Conservation (phyloP, 2,329 filamentous ascomycete species). For the Mollisiaceae sp. region DNA sequence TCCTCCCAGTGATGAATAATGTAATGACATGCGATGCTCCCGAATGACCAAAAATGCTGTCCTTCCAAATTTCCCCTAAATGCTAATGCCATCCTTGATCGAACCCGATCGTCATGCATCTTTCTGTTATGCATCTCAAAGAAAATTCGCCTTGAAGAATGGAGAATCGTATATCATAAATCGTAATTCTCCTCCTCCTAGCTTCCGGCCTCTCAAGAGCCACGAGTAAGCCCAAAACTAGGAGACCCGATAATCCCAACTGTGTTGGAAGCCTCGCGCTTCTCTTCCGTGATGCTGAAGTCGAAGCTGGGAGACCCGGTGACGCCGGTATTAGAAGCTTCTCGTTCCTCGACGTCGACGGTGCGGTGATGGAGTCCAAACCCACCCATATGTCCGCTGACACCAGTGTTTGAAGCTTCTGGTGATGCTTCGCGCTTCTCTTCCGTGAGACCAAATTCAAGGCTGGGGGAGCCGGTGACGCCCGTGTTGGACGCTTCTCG, state of each 20-base stretch:
- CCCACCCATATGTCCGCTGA: not conserved
- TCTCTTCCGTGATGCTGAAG: not conserved
- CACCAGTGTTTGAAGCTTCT: not conserved
- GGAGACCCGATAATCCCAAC: not conserved
- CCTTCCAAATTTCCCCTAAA: no score
- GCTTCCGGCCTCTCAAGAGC: not conserved
- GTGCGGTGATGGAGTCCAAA: not conserved
- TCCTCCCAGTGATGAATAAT: no score
- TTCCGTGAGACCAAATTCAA: not conserved
- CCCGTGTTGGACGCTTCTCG: not conserved
- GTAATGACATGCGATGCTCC: no score
- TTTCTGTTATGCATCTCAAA: no score
- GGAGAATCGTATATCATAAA: not conserved
- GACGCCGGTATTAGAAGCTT: not conserved
- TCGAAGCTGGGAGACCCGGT: not conserved
- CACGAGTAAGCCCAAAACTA: not conserved
- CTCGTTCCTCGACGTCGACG: not conserved
- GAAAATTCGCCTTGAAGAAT: no score
- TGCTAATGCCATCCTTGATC: no score
- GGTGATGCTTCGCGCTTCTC: not conserved
- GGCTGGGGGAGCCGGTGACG: no score
- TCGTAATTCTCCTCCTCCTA: not conserved
- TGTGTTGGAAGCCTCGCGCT: conserved; percentile 3
- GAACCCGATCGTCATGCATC: no score
- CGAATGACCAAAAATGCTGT: no score